Evolutionary conservation across 2,329 filamentous ascomycete species (phyloP).

Genomic region (Cercospora sp.): DNA sequence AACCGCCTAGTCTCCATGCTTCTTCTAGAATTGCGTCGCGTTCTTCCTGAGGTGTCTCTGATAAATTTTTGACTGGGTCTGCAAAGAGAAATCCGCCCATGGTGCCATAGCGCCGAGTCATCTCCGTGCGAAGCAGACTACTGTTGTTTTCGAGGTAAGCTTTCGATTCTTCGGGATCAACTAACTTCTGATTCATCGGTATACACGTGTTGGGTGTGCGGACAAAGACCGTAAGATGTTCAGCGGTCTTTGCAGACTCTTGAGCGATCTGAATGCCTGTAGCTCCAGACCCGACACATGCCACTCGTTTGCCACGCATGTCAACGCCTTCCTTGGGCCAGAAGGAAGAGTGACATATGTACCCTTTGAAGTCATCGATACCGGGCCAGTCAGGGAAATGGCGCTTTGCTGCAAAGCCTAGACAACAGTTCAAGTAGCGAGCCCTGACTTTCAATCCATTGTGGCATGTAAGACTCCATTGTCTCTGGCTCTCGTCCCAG

Average conservation of each 20-base stretch:
- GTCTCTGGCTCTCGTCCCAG: constrained; percentile 50
- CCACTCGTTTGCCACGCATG: constrained; percentile 39
- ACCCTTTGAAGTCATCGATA: constrained; percentile 22
- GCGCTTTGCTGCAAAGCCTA: constrained; percentile 17
- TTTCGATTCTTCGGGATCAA: constrained; percentile 20
- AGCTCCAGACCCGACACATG: constrained; percentile 45
- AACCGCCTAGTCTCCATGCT: constrained; percentile 55
- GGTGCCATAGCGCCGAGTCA: constrained; percentile 17
- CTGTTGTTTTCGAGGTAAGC: constrained; percentile 19
- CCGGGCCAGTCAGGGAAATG: constrained; percentile 15
- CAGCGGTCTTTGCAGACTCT: constrained; percentile 33
- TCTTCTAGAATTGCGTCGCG: constrained; percentile 51
- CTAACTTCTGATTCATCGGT: constrained; percentile 55
- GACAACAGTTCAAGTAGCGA: constrained; percentile 18
- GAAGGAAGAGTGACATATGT: constrained; percentile 39
- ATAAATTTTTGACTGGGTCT: constrained; percentile 12
- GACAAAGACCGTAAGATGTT: constrained; percentile 60
- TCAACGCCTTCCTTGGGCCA: constrained; percentile 38
- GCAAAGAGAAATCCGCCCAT: constrained; percentile 24
- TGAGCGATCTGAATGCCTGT: constrained; percentile 44
- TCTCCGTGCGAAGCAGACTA: constrained; percentile 41
- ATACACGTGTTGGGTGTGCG: constrained; percentile 65
- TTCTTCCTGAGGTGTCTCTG: constrained; percentile 36
- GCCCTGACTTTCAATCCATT: constrained; percentile 42
- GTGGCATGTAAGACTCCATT: constrained; percentile 55